A percentile compares a stretch with the other conserved stretches of the same genome.
Evolutionary conservation across 805 yeast species (phyloP).

Genomic region (Sugiyamaella marilandica): DNA sequence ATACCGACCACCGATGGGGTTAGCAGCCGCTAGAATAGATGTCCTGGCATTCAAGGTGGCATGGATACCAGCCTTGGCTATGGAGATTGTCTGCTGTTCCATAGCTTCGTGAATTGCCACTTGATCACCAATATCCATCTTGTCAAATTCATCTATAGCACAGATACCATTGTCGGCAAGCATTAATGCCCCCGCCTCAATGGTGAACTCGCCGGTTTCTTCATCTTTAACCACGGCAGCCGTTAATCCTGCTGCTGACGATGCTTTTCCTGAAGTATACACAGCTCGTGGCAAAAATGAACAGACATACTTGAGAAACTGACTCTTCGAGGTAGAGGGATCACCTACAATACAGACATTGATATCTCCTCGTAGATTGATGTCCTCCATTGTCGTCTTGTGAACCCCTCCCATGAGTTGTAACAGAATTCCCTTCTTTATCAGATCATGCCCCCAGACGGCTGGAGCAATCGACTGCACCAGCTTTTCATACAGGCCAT

Average conservation of each 20-base stretch:
- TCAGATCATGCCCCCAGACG: conserved; percentile 90
- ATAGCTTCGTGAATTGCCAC: conserved; percentile 99
- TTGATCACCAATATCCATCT: conserved; percentile 93
- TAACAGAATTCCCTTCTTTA: conserved; percentile 84
- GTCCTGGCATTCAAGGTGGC: conserved; percentile 97
- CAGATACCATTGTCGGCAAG: conserved; percentile 97
- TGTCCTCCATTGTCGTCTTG: conserved; percentile 88
- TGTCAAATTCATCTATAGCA: conserved; percentile 97
- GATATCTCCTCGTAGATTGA: conserved; percentile 92
- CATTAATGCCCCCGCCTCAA: conserved; percentile 98
- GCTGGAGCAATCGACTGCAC: conserved; percentile 93
- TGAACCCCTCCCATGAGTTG: conserved; percentile 96
- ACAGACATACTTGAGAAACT: conserved; percentile 88
- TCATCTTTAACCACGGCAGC: conserved; percentile 98
- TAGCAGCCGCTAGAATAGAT: conserved; percentile 96
- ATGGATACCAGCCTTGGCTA: conserved; percentile 98
- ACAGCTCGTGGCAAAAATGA: conserved; percentile 90
- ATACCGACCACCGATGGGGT: conserved; percentile 95
- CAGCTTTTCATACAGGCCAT: conserved; percentile 74
- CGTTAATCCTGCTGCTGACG: conserved; percentile 97
- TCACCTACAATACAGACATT: conserved; percentile 96
- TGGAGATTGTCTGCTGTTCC: conserved; percentile 99
- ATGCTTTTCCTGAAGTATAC: conserved; percentile 96
- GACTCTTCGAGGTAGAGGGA: conserved; percentile 96
- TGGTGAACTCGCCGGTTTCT: conserved; percentile 94